Percentiles rank a stretch among this genome's conserved stretches.
Conservation (phyloP, 2,329 filamentous ascomycete genomes). For the Fusarium ambrosium region DNA sequence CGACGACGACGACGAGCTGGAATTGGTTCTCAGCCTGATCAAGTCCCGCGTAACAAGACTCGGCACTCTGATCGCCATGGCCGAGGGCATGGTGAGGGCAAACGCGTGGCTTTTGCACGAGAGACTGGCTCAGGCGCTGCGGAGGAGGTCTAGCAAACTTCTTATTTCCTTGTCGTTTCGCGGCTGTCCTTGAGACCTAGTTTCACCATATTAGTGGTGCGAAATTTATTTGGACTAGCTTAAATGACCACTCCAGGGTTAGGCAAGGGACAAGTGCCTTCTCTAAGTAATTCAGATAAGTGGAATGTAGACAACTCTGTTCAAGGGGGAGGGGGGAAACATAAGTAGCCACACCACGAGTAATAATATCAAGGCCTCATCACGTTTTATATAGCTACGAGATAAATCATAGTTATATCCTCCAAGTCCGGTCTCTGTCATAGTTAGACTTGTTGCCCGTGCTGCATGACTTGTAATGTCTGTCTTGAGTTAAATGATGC, state of each 20-base stretch:
- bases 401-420: background rate
- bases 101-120: background rate
- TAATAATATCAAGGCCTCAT: background rate
- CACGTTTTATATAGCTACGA: background rate
- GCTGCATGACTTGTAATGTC: background rate
- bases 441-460: background rate
- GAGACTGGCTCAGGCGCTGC: background rate
- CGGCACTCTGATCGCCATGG: background rate
- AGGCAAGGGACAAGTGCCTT: background rate
- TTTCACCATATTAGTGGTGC: background rate
- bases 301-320: background rate
- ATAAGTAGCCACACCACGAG: background rate
- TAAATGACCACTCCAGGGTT: background rate
- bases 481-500: background rate
- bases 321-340: background rate
- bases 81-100: background rate
- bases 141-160: background rate
- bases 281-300: background rate
- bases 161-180: background rate
- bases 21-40: background rate
- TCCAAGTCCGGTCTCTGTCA: background rate
- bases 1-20: background rate
- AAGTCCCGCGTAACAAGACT: background rate
- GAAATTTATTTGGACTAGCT: background rate
- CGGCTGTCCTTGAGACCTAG: background rate